These are phyloP conservation scores for Candida mattraensis DNA, from an alignment of 805 yeast species.

Conservation along the genomic window DNA sequence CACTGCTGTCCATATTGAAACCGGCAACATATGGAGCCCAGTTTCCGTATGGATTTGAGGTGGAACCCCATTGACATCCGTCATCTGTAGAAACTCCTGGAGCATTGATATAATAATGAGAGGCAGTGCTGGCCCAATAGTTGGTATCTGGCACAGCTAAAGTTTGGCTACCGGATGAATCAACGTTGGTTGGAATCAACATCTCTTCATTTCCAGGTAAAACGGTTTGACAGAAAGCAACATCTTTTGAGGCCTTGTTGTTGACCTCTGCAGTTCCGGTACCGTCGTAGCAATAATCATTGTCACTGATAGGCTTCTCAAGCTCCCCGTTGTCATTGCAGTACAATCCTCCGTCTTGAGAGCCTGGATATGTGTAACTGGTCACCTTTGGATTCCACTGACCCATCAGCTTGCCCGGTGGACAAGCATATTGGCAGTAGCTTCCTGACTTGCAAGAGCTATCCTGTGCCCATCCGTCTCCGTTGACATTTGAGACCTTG, in stretches of 20 bases:
- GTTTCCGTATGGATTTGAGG: slow-evolving; percentile 70
- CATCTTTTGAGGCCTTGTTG: slow-evolving; percentile 56
- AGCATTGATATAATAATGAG: slow-evolving; percentile 81
- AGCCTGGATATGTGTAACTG: slow-evolving; percentile 71
- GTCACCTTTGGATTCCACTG: slow-evolving; percentile 85
- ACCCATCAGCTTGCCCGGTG: slow-evolving; percentile 81
- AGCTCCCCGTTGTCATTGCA: slow-evolving; percentile 72
- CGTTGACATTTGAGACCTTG: slow-evolving; percentile 56
- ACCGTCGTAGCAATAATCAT: slow-evolving; percentile 73
- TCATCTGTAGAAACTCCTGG: slow-evolving; percentile 77
- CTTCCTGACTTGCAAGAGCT: slow-evolving; percentile 70
- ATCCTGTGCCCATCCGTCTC: slow-evolving; percentile 89
- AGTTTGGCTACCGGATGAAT: slow-evolving; percentile 44
- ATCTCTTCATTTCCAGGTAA: slow-evolving; percentile 93
- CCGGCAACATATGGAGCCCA: slow-evolving; percentile 96
- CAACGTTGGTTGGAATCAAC: slow-evolving; percentile 80
- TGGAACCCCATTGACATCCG: slow-evolving; percentile 84
- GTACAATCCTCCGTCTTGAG: slow-evolving; percentile 79
- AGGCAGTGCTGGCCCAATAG: slow-evolving; percentile 84
- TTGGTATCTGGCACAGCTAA: slow-evolving; percentile 84
- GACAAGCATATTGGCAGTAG: slow-evolving; percentile 91
- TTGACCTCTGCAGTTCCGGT: slow-evolving; percentile 62
- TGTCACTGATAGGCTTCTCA: slow-evolving; percentile 56
- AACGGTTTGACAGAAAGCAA: slow-evolving; percentile 91
- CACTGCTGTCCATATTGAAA: slow-evolving; percentile 70